phyloP scores from a whole-genome alignment of 208 protist genomes.

The Angomonas deanei region DNA sequence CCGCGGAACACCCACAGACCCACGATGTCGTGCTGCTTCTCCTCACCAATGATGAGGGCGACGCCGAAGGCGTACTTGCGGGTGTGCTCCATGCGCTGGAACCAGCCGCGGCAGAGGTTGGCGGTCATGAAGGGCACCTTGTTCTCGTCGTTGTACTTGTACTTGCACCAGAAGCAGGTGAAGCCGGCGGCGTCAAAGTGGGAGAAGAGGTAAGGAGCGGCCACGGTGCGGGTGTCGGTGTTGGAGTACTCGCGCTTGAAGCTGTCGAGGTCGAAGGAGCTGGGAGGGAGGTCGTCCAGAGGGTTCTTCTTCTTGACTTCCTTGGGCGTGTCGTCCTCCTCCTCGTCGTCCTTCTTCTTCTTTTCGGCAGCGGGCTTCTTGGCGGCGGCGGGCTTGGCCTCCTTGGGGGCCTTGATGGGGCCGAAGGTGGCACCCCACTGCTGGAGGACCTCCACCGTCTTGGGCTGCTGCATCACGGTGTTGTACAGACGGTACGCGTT shows the following conservation, averaged over 20 bases:
- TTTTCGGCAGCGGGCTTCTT: conserved; percentile 27
- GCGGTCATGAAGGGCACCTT: conserved; percentile 84
- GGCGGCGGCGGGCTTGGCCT: neutral
- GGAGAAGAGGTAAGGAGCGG: conserved; percentile 64
- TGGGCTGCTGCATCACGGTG: conserved; percentile 73
- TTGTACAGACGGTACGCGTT: conserved; percentile 65
- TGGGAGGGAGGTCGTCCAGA: conserved; percentile 49
- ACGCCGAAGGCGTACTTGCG: conserved; percentile 82
- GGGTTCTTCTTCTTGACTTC: conserved; percentile 71
- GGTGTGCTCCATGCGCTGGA: conserved; percentile 81
- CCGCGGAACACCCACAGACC: conserved; percentile 77
- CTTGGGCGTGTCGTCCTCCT: conserved; percentile 38
- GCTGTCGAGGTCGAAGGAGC: conserved; percentile 61
- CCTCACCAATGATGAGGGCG: conserved; percentile 75
- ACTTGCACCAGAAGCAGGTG: conserved; percentile 67
- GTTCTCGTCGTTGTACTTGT: conserved; percentile 84
- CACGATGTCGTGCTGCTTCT: conserved; percentile 64
- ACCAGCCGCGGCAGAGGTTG: conserved; percentile 76
- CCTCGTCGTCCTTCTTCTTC: conserved; percentile 32
- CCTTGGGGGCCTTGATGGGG: conserved; percentile 27
- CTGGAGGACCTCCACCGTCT: conserved; percentile 58
- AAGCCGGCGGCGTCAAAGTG: conserved; percentile 61
- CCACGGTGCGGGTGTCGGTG: conserved; percentile 66
- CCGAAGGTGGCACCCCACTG: conserved; percentile 38
- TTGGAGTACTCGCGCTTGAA: conserved; percentile 81